These are phyloP conservation scores for Fusarium sp. DNA, from an alignment of 2,329 filamentous ascomycete genomes.

Conservation along the genomic window DNA sequence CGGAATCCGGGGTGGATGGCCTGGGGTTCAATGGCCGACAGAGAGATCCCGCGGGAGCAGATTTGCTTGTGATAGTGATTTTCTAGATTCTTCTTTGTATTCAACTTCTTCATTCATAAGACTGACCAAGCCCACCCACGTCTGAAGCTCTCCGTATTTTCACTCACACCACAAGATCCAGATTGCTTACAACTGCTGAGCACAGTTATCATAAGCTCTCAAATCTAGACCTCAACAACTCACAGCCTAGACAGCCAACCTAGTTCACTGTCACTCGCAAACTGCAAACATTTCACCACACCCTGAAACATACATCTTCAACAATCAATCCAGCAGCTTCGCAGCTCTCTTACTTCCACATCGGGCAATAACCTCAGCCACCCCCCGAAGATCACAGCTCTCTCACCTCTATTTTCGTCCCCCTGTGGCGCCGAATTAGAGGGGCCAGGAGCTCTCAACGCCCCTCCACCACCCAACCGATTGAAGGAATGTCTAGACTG, in stretches of 20 bases:
- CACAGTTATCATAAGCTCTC: background rate
- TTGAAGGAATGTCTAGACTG: slow-evolving; percentile 34
- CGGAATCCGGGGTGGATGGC: slow-evolving; percentile 32
- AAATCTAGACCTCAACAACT: slow-evolving; percentile 1
- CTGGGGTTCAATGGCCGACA: slow-evolving; percentile 22
- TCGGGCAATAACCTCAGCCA: slow-evolving; percentile 18
- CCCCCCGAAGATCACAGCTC: slow-evolving; percentile 20
- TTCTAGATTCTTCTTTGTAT: background rate
- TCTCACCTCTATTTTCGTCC: slow-evolving; percentile 20
- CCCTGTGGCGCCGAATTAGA: slow-evolving; percentile 27
- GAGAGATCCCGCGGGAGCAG: slow-evolving; percentile 21
- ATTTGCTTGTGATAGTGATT: slow-evolving; percentile 24
- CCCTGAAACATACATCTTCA: slow-evolving; percentile 2
- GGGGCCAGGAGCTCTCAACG: slow-evolving; percentile 22
- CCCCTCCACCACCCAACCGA: slow-evolving; percentile 32
- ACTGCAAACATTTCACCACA: background rate
- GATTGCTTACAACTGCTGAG: slow-evolving; percentile 9
- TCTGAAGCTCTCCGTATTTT: background rate
- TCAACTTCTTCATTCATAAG: background rate
- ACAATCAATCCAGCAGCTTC: background rate
- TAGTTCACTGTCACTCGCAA: background rate
- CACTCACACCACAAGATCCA: background rate
- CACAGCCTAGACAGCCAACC: background rate
- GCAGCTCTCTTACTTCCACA: background rate
- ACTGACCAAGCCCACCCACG: background rate